Evolutionary conservation across 192 early-diverging fungal species (phyloP).

Genomic region (Podochytrium sp.): DNA sequence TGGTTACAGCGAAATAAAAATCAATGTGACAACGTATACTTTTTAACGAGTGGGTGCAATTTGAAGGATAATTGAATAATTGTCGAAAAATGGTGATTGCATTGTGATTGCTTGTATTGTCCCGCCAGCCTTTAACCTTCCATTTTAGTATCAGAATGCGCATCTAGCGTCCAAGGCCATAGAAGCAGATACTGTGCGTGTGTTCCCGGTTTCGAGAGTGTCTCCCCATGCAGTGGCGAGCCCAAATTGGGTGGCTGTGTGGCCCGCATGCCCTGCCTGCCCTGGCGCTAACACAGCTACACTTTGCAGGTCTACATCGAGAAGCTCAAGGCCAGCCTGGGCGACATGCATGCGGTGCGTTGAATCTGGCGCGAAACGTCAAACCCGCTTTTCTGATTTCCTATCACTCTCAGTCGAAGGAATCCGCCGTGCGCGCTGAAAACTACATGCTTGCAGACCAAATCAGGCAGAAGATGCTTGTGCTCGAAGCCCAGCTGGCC

Average conservation of each 20-base stretch:
- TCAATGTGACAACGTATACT: neutral
- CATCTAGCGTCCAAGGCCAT: neutral
- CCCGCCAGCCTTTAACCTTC: too few relatives aligned
- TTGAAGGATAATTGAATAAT: too few relatives aligned
- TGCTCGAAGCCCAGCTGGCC: constrained; percentile 45
- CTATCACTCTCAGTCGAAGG: constrained; percentile 38
- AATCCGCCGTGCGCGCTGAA: constrained; percentile 48
- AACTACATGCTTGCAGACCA: constrained; percentile 53
- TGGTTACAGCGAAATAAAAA: too few relatives aligned
- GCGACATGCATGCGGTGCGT: constrained; percentile 37
- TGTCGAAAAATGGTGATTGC: too few relatives aligned
- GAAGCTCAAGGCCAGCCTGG: constrained; percentile 41
- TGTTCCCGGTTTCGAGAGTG: too few relatives aligned
- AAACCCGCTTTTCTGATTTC: neutral
- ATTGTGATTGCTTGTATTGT: too few relatives aligned
- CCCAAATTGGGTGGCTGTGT: too few relatives aligned
- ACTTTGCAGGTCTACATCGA: constrained; percentile 47
- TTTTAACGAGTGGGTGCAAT: too few relatives aligned
- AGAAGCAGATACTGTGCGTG: constrained; percentile 26
- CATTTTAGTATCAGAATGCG: constrained; percentile 2
- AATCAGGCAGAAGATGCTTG: constrained; percentile 42
- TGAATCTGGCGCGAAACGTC: too few relatives aligned
- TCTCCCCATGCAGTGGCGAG: neutral
- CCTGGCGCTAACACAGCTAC: neutral
- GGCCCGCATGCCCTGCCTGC: neutral